A percentile compares a stretch with the other conserved stretches of the same genome.
Evolutionary conservation across 2,329 filamentous ascomycete genomes (phyloP).

Genomic region (Bipolaris cookei): DNA sequence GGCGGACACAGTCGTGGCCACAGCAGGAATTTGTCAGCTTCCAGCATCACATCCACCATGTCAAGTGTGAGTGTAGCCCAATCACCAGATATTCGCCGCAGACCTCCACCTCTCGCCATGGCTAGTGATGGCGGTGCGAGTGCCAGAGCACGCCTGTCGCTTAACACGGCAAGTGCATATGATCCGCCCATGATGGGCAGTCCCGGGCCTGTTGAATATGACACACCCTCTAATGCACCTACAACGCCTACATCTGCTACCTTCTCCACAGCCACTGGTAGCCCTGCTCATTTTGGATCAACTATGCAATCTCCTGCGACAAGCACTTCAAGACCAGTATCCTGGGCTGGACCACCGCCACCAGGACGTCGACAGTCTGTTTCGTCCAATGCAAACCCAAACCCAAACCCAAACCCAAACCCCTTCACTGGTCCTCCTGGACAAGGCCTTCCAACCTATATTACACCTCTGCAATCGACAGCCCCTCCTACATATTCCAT

Average conservation of each 20-base stretch:
- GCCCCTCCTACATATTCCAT: constrained; percentile 61
- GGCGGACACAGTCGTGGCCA: constrained; percentile 77
- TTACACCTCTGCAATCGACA: constrained; percentile 62
- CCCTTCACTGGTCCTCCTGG: constrained; percentile 74
- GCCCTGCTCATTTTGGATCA: constrained; percentile 72
- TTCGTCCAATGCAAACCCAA: constrained; percentile 70
- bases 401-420: constrained; percentile 58
- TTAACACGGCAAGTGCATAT: constrained; percentile 66
- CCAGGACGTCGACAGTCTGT: constrained; percentile 81
- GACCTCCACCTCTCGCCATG: constrained; percentile 84
- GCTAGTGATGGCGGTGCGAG: constrained; percentile 69
- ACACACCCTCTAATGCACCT: constrained; percentile 72
- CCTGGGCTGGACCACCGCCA: constrained; percentile 73
- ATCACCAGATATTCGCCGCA: constrained; percentile 63
- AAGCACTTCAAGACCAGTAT: constrained; percentile 71
- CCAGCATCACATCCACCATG: constrained; percentile 79
- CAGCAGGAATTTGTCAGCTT: constrained; percentile 82
- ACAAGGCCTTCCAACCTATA: constrained; percentile 64
- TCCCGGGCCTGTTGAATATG: constrained; percentile 67
- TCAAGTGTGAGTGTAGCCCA: constrained; percentile 67
- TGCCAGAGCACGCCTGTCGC: constrained; percentile 62
- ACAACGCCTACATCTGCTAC: constrained; percentile 85
- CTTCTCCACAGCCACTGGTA: constrained; percentile 77
- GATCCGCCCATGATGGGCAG: constrained; percentile 66
- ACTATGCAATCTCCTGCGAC: constrained; percentile 75